phyloP scores from a whole-genome alignment of 768 basidiomycete species.

The Boletus rufocinnamomeus region DNA sequence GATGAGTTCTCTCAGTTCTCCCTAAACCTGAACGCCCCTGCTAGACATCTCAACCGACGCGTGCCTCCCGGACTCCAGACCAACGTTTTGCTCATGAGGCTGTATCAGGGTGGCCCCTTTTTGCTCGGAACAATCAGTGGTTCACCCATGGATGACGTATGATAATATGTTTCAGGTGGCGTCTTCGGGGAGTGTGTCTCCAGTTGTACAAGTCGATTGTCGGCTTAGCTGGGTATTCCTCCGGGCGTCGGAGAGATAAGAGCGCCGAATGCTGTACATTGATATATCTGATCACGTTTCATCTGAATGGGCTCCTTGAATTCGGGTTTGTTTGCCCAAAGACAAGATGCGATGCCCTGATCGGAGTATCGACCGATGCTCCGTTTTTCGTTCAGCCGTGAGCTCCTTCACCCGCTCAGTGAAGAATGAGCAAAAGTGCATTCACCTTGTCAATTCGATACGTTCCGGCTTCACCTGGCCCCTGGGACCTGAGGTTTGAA shows the following conservation, averaged over 20 bases:
- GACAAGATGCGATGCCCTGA: not conserved
- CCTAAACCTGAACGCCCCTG: not conserved
- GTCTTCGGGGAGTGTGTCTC: not conserved
- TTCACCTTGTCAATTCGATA: not conserved
- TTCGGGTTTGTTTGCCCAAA: not conserved
- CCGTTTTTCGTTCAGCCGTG: not conserved
- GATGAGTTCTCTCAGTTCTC: not conserved
- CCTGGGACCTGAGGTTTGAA: not conserved
- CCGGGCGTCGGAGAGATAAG: constrained; percentile 1
- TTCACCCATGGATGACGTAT: not conserved
- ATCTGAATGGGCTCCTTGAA: not conserved
- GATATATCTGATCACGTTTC: constrained; percentile 8
- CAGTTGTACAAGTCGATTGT: not conserved
- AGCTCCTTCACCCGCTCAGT: not conserved
- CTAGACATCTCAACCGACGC: constrained; percentile 1
- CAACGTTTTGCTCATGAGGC: not conserved
- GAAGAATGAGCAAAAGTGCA: not conserved
- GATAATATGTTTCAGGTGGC: not conserved
- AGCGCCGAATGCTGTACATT: not conserved
- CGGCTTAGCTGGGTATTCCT: not conserved
- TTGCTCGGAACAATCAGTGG: not conserved
- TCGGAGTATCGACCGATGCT: not conserved
- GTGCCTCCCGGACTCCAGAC: not conserved
- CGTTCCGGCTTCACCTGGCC: not conserved
- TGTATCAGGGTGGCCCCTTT: not conserved